These are phyloP conservation scores for Orbilia oligospora DNA, from an alignment of 2,329 filamentous ascomycete genomes.

Conservation along the genomic window DNA sequence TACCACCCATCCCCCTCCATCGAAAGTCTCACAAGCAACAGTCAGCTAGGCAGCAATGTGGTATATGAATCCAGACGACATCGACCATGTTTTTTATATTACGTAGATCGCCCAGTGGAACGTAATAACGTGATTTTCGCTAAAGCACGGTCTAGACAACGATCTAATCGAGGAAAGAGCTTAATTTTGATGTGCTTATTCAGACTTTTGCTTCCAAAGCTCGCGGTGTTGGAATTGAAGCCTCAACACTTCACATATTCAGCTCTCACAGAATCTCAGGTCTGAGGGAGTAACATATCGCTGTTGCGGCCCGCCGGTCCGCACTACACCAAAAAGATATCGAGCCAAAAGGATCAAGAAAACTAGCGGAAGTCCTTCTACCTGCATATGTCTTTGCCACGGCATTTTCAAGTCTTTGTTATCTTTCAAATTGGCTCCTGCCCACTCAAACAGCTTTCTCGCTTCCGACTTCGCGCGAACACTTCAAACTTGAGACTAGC, in stretches of 20 bases:
- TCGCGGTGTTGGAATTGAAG: conserved; percentile 10
- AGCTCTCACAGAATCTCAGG: background rate
- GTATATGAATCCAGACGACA: conserved; percentile 24
- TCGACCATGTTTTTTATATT: conserved; percentile 58
- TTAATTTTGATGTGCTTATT: conserved; percentile 5
- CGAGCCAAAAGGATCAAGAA: conserved; percentile 12
- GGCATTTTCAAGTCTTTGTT: conserved; percentile 19
- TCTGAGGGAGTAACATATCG: background rate
- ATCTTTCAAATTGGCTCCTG: conserved; percentile 28
- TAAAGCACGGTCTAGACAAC: conserved; percentile 38
- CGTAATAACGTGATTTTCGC: conserved; percentile 55
- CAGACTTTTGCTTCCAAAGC: background rate
- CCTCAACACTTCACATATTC: conserved; percentile 9
- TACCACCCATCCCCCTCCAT: background rate
- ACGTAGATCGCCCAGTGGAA: conserved; percentile 35
- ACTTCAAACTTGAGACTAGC: conserved; percentile 6
- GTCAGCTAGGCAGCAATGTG: conserved; percentile 52
- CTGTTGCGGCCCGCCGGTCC: conserved; percentile 44
- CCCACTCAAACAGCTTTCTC: conserved; percentile 11
- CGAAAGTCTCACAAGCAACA: conserved; percentile 20
- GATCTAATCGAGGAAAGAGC: conserved; percentile 21
- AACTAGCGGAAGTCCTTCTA: conserved; percentile 14
- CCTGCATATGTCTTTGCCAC: conserved; percentile 35
- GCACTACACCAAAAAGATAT: background rate
- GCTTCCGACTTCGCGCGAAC: conserved; percentile 34